A percentile compares a stretch with the other conserved stretches of the same genome.
Conservation (phyloP, 1,284 basidiomycete species). For the Salmacisia buchloeana region DNA sequence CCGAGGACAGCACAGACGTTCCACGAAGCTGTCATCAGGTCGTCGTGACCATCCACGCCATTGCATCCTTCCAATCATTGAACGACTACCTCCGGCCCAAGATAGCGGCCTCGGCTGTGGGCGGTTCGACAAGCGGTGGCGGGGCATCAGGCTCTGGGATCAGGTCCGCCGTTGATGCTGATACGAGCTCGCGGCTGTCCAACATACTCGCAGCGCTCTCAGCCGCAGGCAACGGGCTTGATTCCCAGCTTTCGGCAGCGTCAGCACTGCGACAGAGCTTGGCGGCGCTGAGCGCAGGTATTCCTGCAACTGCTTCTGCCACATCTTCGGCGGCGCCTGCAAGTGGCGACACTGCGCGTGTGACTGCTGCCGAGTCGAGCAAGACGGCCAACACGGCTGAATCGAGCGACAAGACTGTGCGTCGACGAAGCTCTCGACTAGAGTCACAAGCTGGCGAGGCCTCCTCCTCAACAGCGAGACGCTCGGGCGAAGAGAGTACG, state of each 20-base stretch:
- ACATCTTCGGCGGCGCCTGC: background rate
- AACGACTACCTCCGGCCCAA: constrained; percentile 47
- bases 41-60: constrained; percentile 45
- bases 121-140: constrained; percentile 58
- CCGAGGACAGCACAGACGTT: constrained; percentile 33
- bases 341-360: background rate
- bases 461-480: background rate
- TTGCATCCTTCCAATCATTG: constrained; percentile 43
- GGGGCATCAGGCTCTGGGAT: constrained; percentile 59
- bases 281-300: background rate
- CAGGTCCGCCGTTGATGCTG: constrained; percentile 14
- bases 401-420: background rate
- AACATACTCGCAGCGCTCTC: constrained; percentile 86
- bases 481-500: background rate
- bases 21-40: constrained; percentile 41
- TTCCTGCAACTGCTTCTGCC: background rate
- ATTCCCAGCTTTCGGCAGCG: constrained; percentile 15
- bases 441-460: background rate
- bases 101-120: constrained; percentile 21
- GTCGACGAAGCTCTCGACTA: background rate
- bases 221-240: constrained; percentile 55
- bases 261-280: constrained; percentile 1
- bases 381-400: constrained; percentile 6
- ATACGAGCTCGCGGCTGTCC: constrained; percentile 62
- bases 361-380: constrained; percentile 10